Percentiles rank a stretch among this genome's conserved stretches.
Evolutionary conservation across 805 yeast genomes (phyloP).

Genomic region (Candida corydali): DNA sequence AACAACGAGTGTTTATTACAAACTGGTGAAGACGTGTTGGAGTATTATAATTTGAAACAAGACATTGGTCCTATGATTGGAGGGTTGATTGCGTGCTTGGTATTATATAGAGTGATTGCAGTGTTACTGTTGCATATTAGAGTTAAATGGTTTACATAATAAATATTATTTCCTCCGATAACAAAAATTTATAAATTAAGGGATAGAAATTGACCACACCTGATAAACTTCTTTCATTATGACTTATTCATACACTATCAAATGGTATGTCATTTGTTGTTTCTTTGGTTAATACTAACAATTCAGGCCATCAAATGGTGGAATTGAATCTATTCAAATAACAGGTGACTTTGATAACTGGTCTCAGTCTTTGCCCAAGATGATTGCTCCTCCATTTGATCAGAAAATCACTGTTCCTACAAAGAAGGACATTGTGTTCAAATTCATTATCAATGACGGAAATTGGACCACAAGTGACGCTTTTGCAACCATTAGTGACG

Average conservation of each 20-base stretch:
- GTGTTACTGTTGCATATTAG: slow-evolving; percentile 19
- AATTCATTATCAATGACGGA: slow-evolving; percentile 32
- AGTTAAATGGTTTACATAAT: slow-evolving; percentile 15
- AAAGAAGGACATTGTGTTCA: slow-evolving; percentile 28
- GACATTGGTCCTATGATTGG: slow-evolving; percentile 27
- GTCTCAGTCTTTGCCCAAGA: slow-evolving; percentile 21
- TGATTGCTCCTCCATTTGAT: slow-evolving; percentile 12
- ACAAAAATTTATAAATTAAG: background rate
- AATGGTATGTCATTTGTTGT: slow-evolving; percentile 12
- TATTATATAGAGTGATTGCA: slow-evolving; percentile 31
- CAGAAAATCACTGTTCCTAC: slow-evolving; percentile 18
- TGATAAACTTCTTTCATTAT: background rate
- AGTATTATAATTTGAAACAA: slow-evolving; percentile 25
- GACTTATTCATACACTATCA: slow-evolving; percentile 14
- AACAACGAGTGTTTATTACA: slow-evolving; percentile 19
- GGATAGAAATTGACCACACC: background rate
- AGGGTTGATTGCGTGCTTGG: slow-evolving; percentile 32
- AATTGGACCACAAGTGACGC: slow-evolving; percentile 26
- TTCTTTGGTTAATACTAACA: background rate
- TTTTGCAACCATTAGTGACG: slow-evolving; percentile 25
- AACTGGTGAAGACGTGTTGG: slow-evolving; percentile 30
- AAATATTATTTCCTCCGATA: background rate
- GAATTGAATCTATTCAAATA: slow-evolving; percentile 23
- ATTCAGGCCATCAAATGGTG: slow-evolving; percentile 12
- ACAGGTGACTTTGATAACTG: slow-evolving; percentile 42